Percentiles rank a stretch among this genome's conserved stretches.
Evolutionary conservation across 2,329 filamentous ascomycete genomes (phyloP).

Genomic region (Fusarium pseudocircinatum): DNA sequence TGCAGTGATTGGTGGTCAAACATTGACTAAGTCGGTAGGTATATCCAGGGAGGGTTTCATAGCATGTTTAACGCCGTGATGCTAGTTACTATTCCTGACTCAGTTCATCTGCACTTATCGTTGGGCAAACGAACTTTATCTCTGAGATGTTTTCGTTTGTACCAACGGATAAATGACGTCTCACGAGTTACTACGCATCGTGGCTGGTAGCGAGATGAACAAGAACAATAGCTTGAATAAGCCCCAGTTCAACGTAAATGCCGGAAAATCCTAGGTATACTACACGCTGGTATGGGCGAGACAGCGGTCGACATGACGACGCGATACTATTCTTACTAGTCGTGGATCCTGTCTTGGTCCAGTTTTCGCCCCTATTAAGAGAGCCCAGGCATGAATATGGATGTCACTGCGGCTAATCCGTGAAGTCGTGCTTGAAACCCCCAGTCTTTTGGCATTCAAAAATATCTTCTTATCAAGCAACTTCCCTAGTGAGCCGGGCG

Average conservation of each 20-base stretch:
- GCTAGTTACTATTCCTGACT: neutral
- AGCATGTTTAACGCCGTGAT: neutral
- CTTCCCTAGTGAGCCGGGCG: neutral
- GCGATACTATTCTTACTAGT: slow-evolving; percentile 16
- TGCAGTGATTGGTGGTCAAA: slow-evolving; percentile 9
- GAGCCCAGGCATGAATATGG: neutral
- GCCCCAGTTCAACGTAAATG: slow-evolving; percentile 9
- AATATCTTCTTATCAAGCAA: neutral
- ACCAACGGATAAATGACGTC: slow-evolving; percentile 3
- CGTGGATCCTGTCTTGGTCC: slow-evolving; percentile 14
- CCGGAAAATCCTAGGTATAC: neutral
- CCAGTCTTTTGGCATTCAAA: neutral
- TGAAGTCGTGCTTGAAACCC: neutral
- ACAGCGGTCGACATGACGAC: slow-evolving; percentile 24
- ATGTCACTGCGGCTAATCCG: neutral
- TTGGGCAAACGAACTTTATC: neutral
- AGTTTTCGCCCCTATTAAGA: slow-evolving; percentile 18
- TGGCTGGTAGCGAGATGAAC: slow-evolving; percentile 7
- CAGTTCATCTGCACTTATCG: neutral
- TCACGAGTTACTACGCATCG: neutral
- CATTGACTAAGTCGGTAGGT: neutral
- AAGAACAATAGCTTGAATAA: neutral
- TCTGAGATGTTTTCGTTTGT: slow-evolving; percentile 1
- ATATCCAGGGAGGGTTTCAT: neutral
- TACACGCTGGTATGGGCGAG: slow-evolving; percentile 7